Conservation (phyloP, 2,329 filamentous ascomycete species). For the Acrocalymma vagum region DNA sequence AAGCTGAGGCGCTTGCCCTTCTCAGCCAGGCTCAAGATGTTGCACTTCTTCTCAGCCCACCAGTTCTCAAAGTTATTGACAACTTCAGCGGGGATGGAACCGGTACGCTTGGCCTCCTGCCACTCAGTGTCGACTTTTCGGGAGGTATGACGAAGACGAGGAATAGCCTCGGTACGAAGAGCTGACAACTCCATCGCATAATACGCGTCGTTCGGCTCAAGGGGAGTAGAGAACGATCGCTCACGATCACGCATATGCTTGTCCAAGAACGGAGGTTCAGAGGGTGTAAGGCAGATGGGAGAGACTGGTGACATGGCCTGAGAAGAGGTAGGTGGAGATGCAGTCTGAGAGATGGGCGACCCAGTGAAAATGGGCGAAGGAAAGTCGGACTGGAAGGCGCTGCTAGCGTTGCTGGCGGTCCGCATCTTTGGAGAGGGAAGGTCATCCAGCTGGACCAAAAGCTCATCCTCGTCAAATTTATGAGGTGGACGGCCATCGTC, state of each 20-base stretch:
- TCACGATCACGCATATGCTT: slow-evolving; percentile 30
- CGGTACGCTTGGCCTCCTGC: slow-evolving; percentile 37
- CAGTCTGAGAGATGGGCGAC: slow-evolving; percentile 34
- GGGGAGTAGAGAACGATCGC: slow-evolving; percentile 42
- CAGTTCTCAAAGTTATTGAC: slow-evolving; percentile 48
- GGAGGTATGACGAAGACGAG: slow-evolving; percentile 52
- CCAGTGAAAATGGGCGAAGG: slow-evolving; percentile 32
- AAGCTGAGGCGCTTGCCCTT: slow-evolving; percentile 34
- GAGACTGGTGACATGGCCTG: slow-evolving; percentile 35
- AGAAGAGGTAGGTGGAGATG: slow-evolving; percentile 29
- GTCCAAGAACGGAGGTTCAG: slow-evolving; percentile 18
- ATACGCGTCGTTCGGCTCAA: slow-evolving; percentile 43
- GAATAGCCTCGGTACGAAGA: slow-evolving; percentile 49
- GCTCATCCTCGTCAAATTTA: slow-evolving; percentile 30
- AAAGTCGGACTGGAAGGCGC: slow-evolving; percentile 32
- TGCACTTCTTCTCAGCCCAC: slow-evolving; percentile 47
- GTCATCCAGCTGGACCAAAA: slow-evolving; percentile 31
- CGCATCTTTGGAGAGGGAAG: slow-evolving; percentile 34
- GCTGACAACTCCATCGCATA: slow-evolving; percentile 47
- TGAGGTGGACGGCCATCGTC: slow-evolving; percentile 19
- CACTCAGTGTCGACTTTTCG: slow-evolving; percentile 46
- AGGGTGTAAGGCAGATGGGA: slow-evolving; percentile 37
- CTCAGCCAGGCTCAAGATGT: slow-evolving; percentile 42
- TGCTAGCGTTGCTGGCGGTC: slow-evolving; percentile 40
- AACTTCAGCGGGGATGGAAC: slow-evolving; percentile 23